These are phyloP conservation scores for Sabuloglossum arenarium DNA, from an alignment of 495 filamentous ascomycete species.

Conservation along the genomic window DNA sequence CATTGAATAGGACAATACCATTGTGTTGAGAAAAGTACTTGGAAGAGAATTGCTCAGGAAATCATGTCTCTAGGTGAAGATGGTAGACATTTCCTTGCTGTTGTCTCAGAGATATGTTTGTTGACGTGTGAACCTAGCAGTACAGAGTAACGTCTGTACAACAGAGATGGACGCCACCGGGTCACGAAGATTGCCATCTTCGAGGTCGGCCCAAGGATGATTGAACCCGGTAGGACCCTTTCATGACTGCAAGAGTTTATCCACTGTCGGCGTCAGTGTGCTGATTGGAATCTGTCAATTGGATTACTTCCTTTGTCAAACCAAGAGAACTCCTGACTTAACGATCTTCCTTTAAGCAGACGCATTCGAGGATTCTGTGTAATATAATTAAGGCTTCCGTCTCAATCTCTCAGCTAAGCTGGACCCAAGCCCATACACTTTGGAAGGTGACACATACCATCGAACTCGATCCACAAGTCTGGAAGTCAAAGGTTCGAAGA, in stretches of 20 bases:
- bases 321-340: neutral
- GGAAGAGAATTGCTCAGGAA: neutral
- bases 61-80: neutral
- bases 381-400: neutral
- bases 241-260: neutral
- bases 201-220: neutral
- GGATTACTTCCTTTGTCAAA: neutral
- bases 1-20: neutral
- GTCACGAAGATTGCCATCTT: neutral
- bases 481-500: no score
- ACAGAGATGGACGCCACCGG: neutral
- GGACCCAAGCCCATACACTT: neutral
- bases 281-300: neutral
- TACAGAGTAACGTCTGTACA: neutral
- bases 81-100: neutral
- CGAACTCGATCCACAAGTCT: no score
- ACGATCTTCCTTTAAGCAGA: neutral
- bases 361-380: neutral
- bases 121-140: neutral
- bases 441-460: neutral
- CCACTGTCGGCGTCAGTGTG: neutral
- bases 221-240: neutral
- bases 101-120: neutral
- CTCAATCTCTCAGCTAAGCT: neutral
- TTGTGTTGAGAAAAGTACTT: neutral